Evolutionary conservation across 352 stramenopile species (phyloP), one percentile per base, ranked within the genome.

Genomic region (Vaucheria bursata): DNA sequence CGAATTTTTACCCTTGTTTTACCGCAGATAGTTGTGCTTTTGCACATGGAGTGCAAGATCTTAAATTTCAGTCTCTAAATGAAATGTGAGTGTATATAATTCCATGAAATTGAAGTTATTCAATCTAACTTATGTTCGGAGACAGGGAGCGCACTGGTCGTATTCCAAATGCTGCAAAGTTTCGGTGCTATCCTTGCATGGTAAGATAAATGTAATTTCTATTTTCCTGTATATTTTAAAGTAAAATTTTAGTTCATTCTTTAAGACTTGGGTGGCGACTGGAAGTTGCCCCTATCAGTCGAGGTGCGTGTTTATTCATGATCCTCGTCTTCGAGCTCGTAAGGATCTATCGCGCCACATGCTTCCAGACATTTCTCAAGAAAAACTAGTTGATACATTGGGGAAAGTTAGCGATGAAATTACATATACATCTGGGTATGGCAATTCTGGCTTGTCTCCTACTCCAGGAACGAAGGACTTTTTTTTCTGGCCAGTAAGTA

Each of bases 291-390:
- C 53, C 8, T 68, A 68, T 34, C 2, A 7, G 2, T 35, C 29
- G 50, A 74, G 77, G 39, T 82, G 77, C 38, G 77, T 82, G 35
- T 82, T 82, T 68, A 66, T 82, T 66, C 77, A 82, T 68, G 77
- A 82, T 38, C 71, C 77, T 32, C 40, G 77, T 12, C 71, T 82
- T 32, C 73, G 77, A n/a, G n/a, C n/a, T n/a, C n/a, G n/a, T n/a
- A n/a, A n/a, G n/a, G 0, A n/a, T n/a, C n/a, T n/a, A n/a, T n/a
- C n/a, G n/a, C n/a, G n/a, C n/a, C n/a, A n/a, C n/a, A n/a, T n/a
- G n/a, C n/a, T n/a, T n/a, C n/a, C n/a, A n/a, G n/a, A n/a, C n/a
- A n/a, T n/a, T n/a, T n/a, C n/a, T n/a, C n/a, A n/a, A n/a, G n/a
- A n/a, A n/a, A n/a, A n/a, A n/a, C n/a, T n/a, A n/a, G n/a, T n/a